These are phyloP conservation scores for sunflower (Helianthus annuus) DNA, from an alignment of 129 eudicot species.

Conservation along the genomic window HanXRQr2.0-SUNRISE NC_035448.2:185359217-185359716, in stretches of 20 bases:
- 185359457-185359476: conserved; percentile 74
- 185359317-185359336: background rate
- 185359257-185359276: conserved; percentile 5
- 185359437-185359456: conserved; percentile 94
- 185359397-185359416: conserved; percentile 44
- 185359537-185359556: conserved; percentile 28
- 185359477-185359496: conserved; percentile 49
- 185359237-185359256: conserved; percentile 13
- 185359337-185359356: background rate
- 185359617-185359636: conserved; percentile 1
- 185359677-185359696: background rate
- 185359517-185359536: conserved; percentile 22
- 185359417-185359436: conserved; percentile 98
- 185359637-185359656: conserved; percentile 31
- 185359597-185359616: conserved; percentile 2
- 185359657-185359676: conserved; percentile 29
- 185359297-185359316: background rate
- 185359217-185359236: conserved; percentile 14
- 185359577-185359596: background rate
- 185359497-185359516: conserved; percentile 23
- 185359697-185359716: conserved; percentile 6
- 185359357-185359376: conserved; percentile 3
- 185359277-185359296: conserved; percentile 26
- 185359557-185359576: conserved; percentile 40
- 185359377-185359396: background rate